Conservation (phyloP, 2,329 filamentous ascomycete genomes). For the Alternaria arbusti region DNA sequence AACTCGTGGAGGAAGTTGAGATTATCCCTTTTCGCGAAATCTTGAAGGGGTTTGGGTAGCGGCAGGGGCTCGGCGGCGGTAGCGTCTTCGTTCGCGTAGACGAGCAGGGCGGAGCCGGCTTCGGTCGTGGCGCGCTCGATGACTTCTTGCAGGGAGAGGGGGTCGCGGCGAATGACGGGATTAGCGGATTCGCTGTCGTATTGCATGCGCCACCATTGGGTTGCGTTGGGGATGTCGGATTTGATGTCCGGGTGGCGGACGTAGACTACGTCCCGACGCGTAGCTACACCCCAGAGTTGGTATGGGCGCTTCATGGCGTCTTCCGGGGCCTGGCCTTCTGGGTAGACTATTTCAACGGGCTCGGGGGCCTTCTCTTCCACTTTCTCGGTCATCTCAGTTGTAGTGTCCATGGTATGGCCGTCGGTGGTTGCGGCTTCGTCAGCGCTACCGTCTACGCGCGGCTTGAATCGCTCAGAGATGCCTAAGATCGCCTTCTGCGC, state of each 20-base stretch:
- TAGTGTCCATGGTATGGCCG: background rate
- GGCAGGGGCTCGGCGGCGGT: constrained; percentile 21
- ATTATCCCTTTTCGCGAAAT: constrained; percentile 60
- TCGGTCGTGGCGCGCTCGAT: constrained; percentile 61
- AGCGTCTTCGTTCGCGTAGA: constrained; percentile 63
- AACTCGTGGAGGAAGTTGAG: constrained; percentile 42
- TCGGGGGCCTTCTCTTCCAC: constrained; percentile 23
- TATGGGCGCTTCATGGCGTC: constrained; percentile 53
- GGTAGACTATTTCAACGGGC: constrained; percentile 9
- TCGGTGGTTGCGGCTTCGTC: constrained; percentile 4
- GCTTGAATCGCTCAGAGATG: constrained; percentile 56
- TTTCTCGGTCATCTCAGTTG: constrained; percentile 21
- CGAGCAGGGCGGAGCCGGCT: constrained; percentile 59
- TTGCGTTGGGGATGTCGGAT: constrained; percentile 22
- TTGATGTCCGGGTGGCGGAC: constrained; percentile 53
- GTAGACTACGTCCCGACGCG: constrained; percentile 64
- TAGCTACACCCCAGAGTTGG: constrained; percentile 64
- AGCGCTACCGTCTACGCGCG: constrained; percentile 46
- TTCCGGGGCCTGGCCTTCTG: constrained; percentile 26
- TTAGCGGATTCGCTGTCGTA: constrained; percentile 37
- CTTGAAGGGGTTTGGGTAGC: constrained; percentile 34
- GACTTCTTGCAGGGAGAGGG: constrained; percentile 60
- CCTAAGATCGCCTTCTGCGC: constrained; percentile 50
- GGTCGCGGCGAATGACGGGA: constrained; percentile 36
- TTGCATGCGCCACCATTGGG: constrained; percentile 47